phyloP scores from a whole-genome alignment of 2,329 filamentous ascomycete species.

The Cercospora zeae-maydis region DNA sequence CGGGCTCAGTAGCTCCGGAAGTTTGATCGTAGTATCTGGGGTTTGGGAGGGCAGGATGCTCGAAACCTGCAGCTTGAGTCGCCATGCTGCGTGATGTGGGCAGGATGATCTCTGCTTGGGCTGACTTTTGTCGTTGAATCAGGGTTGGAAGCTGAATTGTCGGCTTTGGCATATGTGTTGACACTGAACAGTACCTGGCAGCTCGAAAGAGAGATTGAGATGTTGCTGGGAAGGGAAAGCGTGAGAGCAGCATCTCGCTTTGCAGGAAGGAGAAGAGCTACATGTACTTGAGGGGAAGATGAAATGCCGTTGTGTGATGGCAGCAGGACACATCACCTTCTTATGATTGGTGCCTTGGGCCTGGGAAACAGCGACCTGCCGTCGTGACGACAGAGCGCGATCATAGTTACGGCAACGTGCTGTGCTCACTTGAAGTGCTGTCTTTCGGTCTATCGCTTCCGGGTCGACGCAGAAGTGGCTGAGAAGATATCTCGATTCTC shows the following conservation, averaged over 20 bases:
- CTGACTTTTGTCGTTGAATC: conserved; percentile 5
- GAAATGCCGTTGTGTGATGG: neutral
- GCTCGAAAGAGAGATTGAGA: neutral
- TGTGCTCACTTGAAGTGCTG: neutral
- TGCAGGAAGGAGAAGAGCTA: neutral
- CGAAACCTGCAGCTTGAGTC: conserved; percentile 1
- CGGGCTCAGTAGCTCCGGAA: conserved; percentile 50
- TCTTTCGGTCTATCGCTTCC: neutral
- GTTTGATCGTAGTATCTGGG: conserved; percentile 42
- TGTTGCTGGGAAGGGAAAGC: neutral
- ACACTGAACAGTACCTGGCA: neutral
- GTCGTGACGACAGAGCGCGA: neutral
- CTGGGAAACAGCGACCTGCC: neutral
- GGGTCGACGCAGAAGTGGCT: neutral
- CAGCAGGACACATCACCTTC: neutral
- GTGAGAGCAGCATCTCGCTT: neutral
- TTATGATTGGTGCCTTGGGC: neutral
- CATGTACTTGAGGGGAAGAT: neutral
- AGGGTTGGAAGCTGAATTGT: neutral
- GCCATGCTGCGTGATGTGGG: conserved; percentile 16
- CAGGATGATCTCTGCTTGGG: conserved; percentile 3
- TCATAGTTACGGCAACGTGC: neutral
- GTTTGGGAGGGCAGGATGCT: conserved; percentile 15
- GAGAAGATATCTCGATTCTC: neutral
- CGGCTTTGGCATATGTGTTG: conserved; percentile 4